Conservation (phyloP, 192 early-diverging fungal species). For the Umbelopsis isabellina region DNA sequence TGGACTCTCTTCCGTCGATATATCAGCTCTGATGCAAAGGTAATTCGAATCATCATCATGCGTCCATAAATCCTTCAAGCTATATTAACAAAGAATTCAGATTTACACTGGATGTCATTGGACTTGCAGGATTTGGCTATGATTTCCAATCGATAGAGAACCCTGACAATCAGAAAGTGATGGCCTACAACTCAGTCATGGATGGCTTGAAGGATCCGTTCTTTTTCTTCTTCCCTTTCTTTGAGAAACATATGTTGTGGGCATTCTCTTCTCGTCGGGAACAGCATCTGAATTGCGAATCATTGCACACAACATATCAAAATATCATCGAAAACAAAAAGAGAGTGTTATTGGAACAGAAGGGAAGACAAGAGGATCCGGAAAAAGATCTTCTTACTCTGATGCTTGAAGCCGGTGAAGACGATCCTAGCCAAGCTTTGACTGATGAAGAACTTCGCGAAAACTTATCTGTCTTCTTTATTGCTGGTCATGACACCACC, state of each 20-base stretch:
- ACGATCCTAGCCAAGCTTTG: not conserved
- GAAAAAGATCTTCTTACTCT: constrained; percentile 40
- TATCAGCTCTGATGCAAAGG: not conserved
- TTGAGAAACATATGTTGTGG: constrained; percentile 21
- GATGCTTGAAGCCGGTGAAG: constrained; percentile 31
- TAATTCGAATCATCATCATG: not conserved
- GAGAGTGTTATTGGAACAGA: not conserved
- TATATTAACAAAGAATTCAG: not conserved
- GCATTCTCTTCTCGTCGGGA: constrained; percentile 21
- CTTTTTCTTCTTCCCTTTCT: constrained; percentile 22
- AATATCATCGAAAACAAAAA: constrained; percentile 33
- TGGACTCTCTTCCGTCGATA: not conserved
- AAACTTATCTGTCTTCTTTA: constrained; percentile 9
- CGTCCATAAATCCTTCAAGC: not conserved
- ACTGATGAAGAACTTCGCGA: constrained; percentile 20
- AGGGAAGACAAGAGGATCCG: constrained; percentile 15
- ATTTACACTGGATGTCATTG: constrained; percentile 36
- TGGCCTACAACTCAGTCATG: constrained; percentile 12
- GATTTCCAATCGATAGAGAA: constrained; percentile 28
- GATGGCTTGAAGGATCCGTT: not conserved
- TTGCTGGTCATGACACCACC: constrained; percentile 28
- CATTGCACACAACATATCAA: constrained; percentile 22
- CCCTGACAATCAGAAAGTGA: constrained; percentile 8
- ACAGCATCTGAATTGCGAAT: constrained; percentile 9
- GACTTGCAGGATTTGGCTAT: constrained; percentile 36